Conservation (phyloP, 345 rosid genomes). For the Pistacia integerrima region DNA sequence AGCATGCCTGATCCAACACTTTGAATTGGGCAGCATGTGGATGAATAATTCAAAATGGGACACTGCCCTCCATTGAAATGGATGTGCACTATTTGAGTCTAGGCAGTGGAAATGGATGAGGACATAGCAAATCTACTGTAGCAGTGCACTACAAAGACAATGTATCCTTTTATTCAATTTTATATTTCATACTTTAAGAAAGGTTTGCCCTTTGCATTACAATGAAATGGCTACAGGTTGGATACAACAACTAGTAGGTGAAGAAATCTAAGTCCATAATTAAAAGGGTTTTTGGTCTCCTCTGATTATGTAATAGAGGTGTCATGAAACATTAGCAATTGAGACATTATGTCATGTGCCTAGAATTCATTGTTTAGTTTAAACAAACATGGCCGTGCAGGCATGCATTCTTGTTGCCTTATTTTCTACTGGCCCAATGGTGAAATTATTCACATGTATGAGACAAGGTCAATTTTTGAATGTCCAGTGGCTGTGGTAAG, state of each 20-base stretch:
- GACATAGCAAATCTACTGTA: not conserved
- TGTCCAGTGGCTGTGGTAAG: not conserved
- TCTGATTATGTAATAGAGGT: not conserved
- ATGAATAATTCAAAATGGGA: constrained; percentile 22
- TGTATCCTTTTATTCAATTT: not conserved
- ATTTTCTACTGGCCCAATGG: not conserved
- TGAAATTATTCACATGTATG: not conserved
- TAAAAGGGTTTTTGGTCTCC: not conserved
- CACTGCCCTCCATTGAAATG: constrained; percentile 17
- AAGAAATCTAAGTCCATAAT: not conserved
- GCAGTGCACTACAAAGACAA: not conserved
- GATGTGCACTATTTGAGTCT: constrained; percentile 1
- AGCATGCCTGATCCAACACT: constrained; percentile 13
- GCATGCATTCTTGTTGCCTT: not conserved
- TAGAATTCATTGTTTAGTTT: no score
- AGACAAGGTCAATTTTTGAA: not conserved
- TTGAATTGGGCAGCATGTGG: constrained; percentile 17
- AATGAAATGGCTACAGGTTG: not conserved
- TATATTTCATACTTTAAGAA: no score
- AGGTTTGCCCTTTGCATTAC: not conserved
- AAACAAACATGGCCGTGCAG: not conserved
- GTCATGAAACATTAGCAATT: not conserved
- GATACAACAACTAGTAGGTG: not conserved
- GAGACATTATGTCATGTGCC: no score
- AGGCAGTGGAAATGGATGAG: not conserved